Conservation (phyloP, 805 yeast genomes). For the Suhomyces sp. region DNA sequence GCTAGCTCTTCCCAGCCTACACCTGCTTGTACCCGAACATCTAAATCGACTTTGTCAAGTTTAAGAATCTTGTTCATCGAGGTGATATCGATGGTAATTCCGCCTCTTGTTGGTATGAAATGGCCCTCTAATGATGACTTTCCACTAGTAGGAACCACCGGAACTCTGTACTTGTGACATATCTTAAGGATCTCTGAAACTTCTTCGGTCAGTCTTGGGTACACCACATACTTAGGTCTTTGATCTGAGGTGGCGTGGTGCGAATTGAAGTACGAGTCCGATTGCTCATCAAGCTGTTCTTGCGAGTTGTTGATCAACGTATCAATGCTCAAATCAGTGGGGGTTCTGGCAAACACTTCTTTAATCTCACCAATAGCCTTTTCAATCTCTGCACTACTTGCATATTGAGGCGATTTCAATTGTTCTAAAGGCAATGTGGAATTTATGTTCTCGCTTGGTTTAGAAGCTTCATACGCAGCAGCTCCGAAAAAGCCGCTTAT, state of each 20-base stretch:
- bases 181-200: constrained; percentile 62
- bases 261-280: constrained; percentile 35
- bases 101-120: constrained; percentile 64
- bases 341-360: background rate
- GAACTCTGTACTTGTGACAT: constrained; percentile 58
- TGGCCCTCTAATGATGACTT: constrained; percentile 85
- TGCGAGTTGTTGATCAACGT: constrained; percentile 18
- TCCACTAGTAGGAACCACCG: constrained; percentile 77
- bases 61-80: constrained; percentile 56
- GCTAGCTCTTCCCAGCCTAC: constrained; percentile 72
- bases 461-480: background rate
- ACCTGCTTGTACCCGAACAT: constrained; percentile 73
- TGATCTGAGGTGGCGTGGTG: constrained; percentile 29
- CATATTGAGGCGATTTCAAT: constrained; percentile 22
- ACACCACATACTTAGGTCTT: constrained; percentile 45
- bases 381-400: constrained; percentile 15
- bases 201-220: constrained; percentile 63
- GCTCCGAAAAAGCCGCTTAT: background rate
- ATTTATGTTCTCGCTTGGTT: background rate
- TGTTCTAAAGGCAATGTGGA: constrained; percentile 17
- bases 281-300: constrained; percentile 24
- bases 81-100: constrained; percentile 58
- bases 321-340: background rate
- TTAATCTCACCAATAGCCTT: constrained; percentile 23
- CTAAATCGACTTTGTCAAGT: constrained; percentile 63